Evolutionary conservation across 495 filamentous ascomycete species (phyloP), one percentile per base, ranked within the genome.

Genomic region (Aspergillus steynii): DNA sequence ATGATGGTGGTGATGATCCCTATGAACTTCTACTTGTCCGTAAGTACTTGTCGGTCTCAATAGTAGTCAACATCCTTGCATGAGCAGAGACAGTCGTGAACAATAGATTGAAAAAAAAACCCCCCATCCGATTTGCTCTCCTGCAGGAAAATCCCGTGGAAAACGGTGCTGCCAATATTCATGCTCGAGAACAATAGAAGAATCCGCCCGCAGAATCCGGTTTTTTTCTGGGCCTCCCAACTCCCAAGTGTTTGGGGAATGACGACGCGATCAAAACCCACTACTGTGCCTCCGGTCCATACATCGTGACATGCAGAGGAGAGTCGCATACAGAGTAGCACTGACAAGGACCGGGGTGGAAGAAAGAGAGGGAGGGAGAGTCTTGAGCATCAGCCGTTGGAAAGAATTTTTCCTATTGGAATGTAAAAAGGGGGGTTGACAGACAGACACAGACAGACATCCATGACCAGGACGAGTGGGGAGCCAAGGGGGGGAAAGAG

Each of bases 341-440:
- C 14, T 20, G 20, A 20, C 27, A 31, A 31, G 5, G 28, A 45
- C 15, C 4, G 27, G 49, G n/a, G 29, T 27, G 31, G 28, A 29
- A 54, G 25, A 20, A 20, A 29, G 45, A 55, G 49, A 45, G 45
- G 20, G 20, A 20, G 20, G 20, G 20, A 20, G 20, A 20, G 20
- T 20, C 20, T 20, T 20, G 20, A 20, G 20, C 20, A 20, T 20
- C 20, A 20, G 20, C 20, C 20, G 20, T 20, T 20, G 20, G 20
- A 47, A 55, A 34, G 25, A 55, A 28, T 53, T 60, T 53, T 56
- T 57, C 31, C 28, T 34, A 51, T 29, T 62, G 54, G 52, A 63
- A 50, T 63, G 61, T 52, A 31, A 45, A 37, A 55, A 49, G 46
- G 61, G 56, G 54, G 9, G 58, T 42, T 12, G 37, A 42, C 31